Conservation (phyloP, 345 rosid genomes). For the thale cress (Arabidopsis thaliana) region TAIR10.1 NC_003076.8:9680001-9680500, state of each 20-base stretch:
- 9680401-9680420: slow-evolving; percentile 81
- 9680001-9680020: background rate
- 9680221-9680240: slow-evolving; percentile 93
- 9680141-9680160: background rate
- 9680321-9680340: slow-evolving; percentile 2
- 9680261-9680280: slow-evolving; percentile 54
- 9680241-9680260: slow-evolving; percentile 69
- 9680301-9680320: background rate
- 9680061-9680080: slow-evolving; percentile 81
- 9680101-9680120: slow-evolving; percentile 45
- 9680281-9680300: slow-evolving; percentile 66
- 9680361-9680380: slow-evolving; percentile 54
- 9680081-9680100: slow-evolving; percentile 73
- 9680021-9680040: slow-evolving; percentile 10
- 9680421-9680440: slow-evolving; percentile 78
- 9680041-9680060: slow-evolving; percentile 74
- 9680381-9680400: slow-evolving; percentile 67
- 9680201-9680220: slow-evolving; percentile 83
- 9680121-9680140: background rate
- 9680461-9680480: slow-evolving; percentile 53
- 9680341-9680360: slow-evolving; percentile 13
- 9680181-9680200: slow-evolving; percentile 73
- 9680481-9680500: slow-evolving; percentile 72
- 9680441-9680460: slow-evolving; percentile 55
- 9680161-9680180: background rate